Conservation (phyloP, 2,329 filamentous ascomycete genomes). For the Purpureocillium lavendulum region DNA sequence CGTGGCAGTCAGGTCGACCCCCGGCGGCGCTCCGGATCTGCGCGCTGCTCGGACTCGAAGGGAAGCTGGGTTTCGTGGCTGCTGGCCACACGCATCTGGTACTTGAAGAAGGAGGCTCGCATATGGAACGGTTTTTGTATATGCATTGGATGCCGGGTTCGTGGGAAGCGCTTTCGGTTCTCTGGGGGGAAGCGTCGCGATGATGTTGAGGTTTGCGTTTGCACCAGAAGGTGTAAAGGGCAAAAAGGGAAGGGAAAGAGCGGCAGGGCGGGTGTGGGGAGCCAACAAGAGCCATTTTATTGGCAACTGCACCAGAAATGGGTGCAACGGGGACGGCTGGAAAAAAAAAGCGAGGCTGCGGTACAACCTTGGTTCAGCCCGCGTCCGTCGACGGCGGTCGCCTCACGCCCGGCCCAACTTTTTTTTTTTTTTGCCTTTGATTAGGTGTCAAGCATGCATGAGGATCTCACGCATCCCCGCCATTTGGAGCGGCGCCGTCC, state of each 20-base stretch:
- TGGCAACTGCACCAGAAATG: neutral
- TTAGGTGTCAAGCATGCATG: neutral
- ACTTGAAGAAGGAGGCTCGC: slow-evolving; percentile 39
- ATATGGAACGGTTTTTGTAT: slow-evolving; percentile 37
- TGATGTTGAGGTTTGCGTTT: slow-evolving; percentile 8
- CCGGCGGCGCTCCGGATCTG: slow-evolving; percentile 51
- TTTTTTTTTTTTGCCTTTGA: too few species aligned
- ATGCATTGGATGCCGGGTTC: slow-evolving; percentile 41
- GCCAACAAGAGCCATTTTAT: slow-evolving; percentile 1
- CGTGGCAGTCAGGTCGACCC: slow-evolving; percentile 33
- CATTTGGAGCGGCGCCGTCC: neutral
- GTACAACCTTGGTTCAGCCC: too few species aligned
- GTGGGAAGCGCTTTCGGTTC: neutral
- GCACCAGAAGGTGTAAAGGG: slow-evolving; percentile 9
- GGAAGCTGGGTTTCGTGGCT: slow-evolving; percentile 39
- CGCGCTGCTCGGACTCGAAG: slow-evolving; percentile 42
- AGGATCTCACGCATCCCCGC: neutral
- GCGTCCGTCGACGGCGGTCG: slow-evolving; percentile 1
- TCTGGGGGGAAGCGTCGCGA: slow-evolving; percentile 6
- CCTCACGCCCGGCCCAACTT: neutral
- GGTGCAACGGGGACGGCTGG: too few species aligned
- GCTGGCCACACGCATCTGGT: slow-evolving; percentile 50
- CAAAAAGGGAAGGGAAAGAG: neutral
- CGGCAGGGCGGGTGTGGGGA: neutral
- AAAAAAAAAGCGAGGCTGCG: too few species aligned